Percentiles rank a stretch among this genome's conserved stretches.
These are phyloP conservation scores for Ocimum tenuiflorum DNA, from an alignment of 257 asterid genomes.

Conservation along the genomic window DNA sequence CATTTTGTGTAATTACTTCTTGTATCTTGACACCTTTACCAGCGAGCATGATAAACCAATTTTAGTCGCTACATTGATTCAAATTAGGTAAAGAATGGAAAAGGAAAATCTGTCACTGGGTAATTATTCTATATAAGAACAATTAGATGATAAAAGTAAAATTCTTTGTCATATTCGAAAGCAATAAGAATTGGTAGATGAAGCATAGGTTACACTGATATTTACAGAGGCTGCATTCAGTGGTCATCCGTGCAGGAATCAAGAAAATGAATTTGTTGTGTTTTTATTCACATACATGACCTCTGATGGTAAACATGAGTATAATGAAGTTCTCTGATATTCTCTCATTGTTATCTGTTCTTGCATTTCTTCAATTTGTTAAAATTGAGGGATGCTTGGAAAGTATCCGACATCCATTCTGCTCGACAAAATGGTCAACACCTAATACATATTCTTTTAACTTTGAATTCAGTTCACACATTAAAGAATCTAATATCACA, in stretches of 20 bases:
- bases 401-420: not conserved
- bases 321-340: not conserved
- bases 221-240: not conserved
- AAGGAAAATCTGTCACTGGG: too few species aligned
- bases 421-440: not conserved
- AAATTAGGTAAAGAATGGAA: not conserved
- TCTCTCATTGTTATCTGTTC: not conserved
- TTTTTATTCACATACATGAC: not conserved
- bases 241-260: too few species aligned
- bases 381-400: not conserved
- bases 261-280: not conserved
- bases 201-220: not conserved
- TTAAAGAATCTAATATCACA: slow-evolving; percentile 68
- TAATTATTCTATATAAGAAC: slow-evolving; percentile 15
- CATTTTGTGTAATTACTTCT: not conserved
- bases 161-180: not conserved
- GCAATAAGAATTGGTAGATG: not conserved
- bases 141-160: not conserved
- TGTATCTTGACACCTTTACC: not conserved
- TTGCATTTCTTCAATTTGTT: not conserved
- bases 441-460: not conserved
- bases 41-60: not conserved
- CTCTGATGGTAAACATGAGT: not conserved
- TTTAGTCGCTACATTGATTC: not conserved
- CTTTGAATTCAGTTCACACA: slow-evolving; percentile 53